Percentiles rank a stretch among this genome's conserved stretches.
Evolutionary conservation across 768 basidiomycete species (phyloP).

Genomic region (Lentinula sp.): DNA sequence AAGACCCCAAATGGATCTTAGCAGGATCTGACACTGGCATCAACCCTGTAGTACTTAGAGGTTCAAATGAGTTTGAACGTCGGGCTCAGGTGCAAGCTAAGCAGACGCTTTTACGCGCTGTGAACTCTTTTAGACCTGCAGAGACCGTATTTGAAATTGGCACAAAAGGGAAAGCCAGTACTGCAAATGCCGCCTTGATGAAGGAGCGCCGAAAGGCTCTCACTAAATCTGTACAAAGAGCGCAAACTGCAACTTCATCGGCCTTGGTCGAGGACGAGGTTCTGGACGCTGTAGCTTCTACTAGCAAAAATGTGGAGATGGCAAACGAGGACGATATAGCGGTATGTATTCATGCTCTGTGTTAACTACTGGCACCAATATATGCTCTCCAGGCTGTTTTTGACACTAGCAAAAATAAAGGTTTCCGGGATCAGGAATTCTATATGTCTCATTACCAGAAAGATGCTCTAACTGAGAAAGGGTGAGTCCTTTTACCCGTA

Average conservation of each 20-base stretch:
- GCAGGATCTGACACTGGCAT: constrained; percentile 57
- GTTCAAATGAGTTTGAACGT: constrained; percentile 24
- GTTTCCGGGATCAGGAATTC: constrained; percentile 76
- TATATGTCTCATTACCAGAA: constrained; percentile 93
- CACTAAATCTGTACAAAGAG: constrained; percentile 52
- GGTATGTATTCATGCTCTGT: constrained; percentile 36
- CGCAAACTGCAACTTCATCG: constrained; percentile 24
- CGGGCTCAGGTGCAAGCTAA: constrained; percentile 48
- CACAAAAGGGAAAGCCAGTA: constrained; percentile 48
- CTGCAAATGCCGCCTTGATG: constrained; percentile 71
- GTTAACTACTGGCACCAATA: constrained; percentile 3
- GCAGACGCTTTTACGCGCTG: constrained; percentile 61
- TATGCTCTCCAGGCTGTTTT: constrained; percentile 55
- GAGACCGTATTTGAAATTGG: constrained; percentile 94
- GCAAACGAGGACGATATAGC: constrained; percentile 75
- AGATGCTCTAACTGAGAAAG: constrained; percentile 82
- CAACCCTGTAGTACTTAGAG: constrained; percentile 65
- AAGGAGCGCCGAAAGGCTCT: constrained; percentile 80
- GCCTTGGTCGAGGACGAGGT: constrained; percentile 26
- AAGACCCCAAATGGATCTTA: constrained; percentile 64
- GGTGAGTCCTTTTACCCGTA: constrained; percentile 41
- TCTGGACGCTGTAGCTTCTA: constrained; percentile 24
- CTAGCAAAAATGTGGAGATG: constrained; percentile 47
- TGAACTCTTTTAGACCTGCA: constrained; percentile 75
- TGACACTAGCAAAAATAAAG: constrained; percentile 44